Conservation (phyloP, 805 yeast genomes). For the Ogataea neopini region DNA sequence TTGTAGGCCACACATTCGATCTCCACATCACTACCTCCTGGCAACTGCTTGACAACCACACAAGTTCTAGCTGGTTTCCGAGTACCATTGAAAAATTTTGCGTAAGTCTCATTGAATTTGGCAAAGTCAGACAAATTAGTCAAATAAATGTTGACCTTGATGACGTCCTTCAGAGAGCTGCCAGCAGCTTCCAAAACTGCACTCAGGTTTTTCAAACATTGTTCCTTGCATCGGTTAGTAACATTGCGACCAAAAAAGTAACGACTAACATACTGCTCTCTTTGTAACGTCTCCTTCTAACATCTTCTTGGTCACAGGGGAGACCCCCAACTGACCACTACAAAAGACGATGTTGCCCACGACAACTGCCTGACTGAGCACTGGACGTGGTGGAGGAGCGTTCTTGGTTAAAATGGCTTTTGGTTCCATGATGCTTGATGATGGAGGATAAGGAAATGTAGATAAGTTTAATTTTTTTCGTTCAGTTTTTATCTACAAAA, state of each 20-base stretch:
- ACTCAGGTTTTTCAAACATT: conserved; percentile 3
- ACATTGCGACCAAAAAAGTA: background rate
- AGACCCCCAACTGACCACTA: conserved; percentile 5
- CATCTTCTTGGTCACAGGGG: conserved; percentile 4
- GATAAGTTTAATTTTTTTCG: background rate
- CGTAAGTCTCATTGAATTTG: conserved; percentile 2
- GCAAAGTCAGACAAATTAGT: conserved; percentile 2
- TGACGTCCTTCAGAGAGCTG: conserved; percentile 3
- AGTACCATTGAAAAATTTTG: background rate
- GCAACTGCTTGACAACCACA: conserved; percentile 3
- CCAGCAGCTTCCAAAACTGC: conserved; percentile 7
- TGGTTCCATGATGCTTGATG: background rate
- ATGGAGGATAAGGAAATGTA: no score
- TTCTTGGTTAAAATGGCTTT: background rate
- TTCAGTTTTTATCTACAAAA: background rate
- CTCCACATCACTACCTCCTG: conserved; percentile 3
- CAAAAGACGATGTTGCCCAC: conserved; percentile 6
- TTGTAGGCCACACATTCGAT: conserved; percentile 3
- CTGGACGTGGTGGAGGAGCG: conserved; percentile 5
- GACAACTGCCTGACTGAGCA: conserved; percentile 2
- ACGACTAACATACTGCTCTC: conserved; percentile 1
- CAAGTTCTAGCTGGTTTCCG: conserved; percentile 5
- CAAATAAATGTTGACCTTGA: conserved; percentile 4
- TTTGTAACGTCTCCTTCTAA: conserved; percentile 5
- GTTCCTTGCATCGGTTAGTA: conserved; percentile 3